Conservation (phyloP, 148 eudicot genomes). For the Limonium bicolor region DNA sequence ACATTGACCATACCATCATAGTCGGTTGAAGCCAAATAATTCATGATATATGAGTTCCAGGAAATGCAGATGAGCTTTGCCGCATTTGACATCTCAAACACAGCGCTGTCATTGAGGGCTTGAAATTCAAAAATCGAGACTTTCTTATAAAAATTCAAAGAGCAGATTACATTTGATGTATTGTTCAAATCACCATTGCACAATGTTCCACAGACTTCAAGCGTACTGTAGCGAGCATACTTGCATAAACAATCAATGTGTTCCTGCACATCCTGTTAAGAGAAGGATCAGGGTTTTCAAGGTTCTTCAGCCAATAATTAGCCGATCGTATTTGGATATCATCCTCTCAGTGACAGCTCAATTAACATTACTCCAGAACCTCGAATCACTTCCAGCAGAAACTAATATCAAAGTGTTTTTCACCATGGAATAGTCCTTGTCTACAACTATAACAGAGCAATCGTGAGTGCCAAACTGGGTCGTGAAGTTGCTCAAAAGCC, state of each 20-base stretch:
- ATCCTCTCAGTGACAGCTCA: slow-evolving; percentile 65
- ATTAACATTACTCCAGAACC: slow-evolving; percentile 34
- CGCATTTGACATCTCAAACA: slow-evolving; percentile 49
- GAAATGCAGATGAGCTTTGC: slow-evolving; percentile 72
- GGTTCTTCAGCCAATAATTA: slow-evolving; percentile 29
- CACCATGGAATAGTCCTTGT: slow-evolving; percentile 13
- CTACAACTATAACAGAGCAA: slow-evolving; percentile 50
- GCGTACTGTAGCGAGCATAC: slow-evolving; percentile 55
- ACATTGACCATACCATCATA: slow-evolving; percentile 92
- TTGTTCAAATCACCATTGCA: slow-evolving; percentile 45
- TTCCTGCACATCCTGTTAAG: slow-evolving; percentile 29
- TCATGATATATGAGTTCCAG: slow-evolving; percentile 81
- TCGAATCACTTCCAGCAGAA: slow-evolving; percentile 17
- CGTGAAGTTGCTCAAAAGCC: slow-evolving; percentile 13
- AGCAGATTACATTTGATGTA: slow-evolving; percentile 64
- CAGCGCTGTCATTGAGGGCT: slow-evolving; percentile 41
- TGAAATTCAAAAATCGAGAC: slow-evolving; percentile 60
- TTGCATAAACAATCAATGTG: slow-evolving; percentile 55
- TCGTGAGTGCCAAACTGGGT: slow-evolving; percentile 22
- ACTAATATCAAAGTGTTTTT: slow-evolving; percentile 9
- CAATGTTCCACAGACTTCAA: slow-evolving; percentile 48
- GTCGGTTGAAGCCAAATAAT: slow-evolving; percentile 80
- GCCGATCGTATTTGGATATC: slow-evolving; percentile 56
- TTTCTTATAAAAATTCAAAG: slow-evolving; percentile 76
- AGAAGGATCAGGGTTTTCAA: slow-evolving; percentile 22